phyloP scores from a whole-genome alignment of 352 stramenopile genomes.

The Nothophytophthora sp. region DNA sequence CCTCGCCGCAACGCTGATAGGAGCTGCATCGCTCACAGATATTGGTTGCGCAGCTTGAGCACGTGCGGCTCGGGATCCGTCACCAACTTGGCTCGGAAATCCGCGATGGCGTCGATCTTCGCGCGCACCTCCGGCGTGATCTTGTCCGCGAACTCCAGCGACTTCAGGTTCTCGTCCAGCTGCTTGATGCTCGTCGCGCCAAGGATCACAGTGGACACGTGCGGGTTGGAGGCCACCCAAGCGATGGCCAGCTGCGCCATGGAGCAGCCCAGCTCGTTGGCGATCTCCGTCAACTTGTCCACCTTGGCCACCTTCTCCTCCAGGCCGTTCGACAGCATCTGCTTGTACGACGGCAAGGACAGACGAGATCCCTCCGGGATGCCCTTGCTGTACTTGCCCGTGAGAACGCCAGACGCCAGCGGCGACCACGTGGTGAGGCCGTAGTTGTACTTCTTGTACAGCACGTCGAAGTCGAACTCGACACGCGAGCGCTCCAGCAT shows the following conservation, averaged over 20 bases:
- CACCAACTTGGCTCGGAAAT: conserved; percentile 35
- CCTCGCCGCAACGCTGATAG: background rate
- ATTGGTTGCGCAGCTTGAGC: conserved; percentile 22
- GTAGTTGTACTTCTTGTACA: conserved; percentile 71
- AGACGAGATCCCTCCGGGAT: conserved; percentile 50
- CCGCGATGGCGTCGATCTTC: conserved; percentile 52
- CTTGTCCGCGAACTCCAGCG: conserved; percentile 42
- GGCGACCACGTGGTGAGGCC: conserved; percentile 74
- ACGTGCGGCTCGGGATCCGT: conserved; percentile 23
- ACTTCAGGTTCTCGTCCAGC: conserved; percentile 66
- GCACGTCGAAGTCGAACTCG: conserved; percentile 65
- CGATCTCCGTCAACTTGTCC: conserved; percentile 37
- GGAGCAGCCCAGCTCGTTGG: conserved; percentile 63
- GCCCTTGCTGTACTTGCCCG: conserved; percentile 72
- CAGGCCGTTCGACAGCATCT: conserved; percentile 40
- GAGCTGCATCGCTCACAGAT: conserved; percentile 8
- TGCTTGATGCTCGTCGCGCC: conserved; percentile 60
- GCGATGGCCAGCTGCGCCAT: conserved; percentile 47
- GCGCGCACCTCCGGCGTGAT: conserved; percentile 54
- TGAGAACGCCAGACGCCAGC: conserved; percentile 61
- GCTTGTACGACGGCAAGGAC: conserved; percentile 41
- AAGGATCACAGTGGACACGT: conserved; percentile 64
- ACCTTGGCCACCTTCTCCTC: conserved; percentile 43
- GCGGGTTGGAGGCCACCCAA: conserved; percentile 46
- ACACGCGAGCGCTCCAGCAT: conserved; percentile 69